Conservation (phyloP, 1,284 basidiomycete genomes). For the Caloboletus firmus region DNA sequence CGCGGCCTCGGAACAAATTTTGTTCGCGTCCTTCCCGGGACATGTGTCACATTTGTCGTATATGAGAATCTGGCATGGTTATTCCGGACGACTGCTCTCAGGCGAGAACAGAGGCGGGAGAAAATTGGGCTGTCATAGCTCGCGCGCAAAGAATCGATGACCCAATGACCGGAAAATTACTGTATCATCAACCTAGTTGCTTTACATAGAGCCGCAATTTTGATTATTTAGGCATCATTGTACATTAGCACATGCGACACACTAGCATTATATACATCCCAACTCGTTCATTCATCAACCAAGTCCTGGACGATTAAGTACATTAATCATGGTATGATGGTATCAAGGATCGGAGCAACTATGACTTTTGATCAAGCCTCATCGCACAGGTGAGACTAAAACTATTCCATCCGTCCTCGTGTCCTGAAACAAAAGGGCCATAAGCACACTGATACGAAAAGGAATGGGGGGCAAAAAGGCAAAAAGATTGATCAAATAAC, state of each 20-base stretch:
- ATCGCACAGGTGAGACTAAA: too few species aligned
- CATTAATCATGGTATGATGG: background rate
- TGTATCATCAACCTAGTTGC: slow-evolving; percentile 6
- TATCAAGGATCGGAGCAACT: slow-evolving; percentile 31
- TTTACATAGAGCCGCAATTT: background rate
- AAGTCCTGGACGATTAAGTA: background rate
- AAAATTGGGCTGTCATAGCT: slow-evolving; percentile 7
- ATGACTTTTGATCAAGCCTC: slow-evolving; percentile 29
- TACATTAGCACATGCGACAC: slow-evolving; percentile 1
- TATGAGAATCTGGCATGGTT: slow-evolving; percentile 95
- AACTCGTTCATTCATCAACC: slow-evolving; percentile 1
- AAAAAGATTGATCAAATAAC: slow-evolving; percentile 32
- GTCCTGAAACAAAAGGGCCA: slow-evolving; percentile 1
- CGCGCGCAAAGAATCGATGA: background rate
- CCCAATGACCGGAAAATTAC: background rate
- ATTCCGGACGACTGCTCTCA: slow-evolving; percentile 61
- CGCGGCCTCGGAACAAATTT: slow-evolving; percentile 95
- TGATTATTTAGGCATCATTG: slow-evolving; percentile 1
- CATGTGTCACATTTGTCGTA: slow-evolving; percentile 97
- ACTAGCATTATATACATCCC: slow-evolving; percentile 4
- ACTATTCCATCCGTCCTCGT: background rate
- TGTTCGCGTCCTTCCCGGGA: slow-evolving; percentile 94
- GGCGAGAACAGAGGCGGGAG: slow-evolving; percentile 18
- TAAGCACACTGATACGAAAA: slow-evolving; percentile 8
- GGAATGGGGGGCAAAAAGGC: too few species aligned